phyloP scores from a whole-genome alignment of 2,329 filamentous ascomycete species.

The Diaporthe eres region DNA sequence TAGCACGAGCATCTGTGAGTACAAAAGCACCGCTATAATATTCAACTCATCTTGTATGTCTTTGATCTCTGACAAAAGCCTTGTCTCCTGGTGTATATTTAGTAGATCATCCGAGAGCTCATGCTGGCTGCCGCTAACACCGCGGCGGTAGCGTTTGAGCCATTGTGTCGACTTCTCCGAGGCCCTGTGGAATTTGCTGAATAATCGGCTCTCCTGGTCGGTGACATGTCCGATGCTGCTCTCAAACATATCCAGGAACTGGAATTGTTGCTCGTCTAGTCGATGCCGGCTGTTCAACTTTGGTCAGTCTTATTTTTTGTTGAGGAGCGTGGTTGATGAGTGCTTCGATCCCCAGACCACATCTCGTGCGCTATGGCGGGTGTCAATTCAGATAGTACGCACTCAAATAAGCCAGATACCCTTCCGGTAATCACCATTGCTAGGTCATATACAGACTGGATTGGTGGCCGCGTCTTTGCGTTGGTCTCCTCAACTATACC shows the following conservation, averaged over 20 bases:
- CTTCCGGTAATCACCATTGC: conserved; percentile 73
- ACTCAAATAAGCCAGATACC: conserved; percentile 72
- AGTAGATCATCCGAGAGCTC: conserved; percentile 69
- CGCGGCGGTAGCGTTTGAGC: conserved; percentile 59
- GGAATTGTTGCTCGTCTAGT: conserved; percentile 70
- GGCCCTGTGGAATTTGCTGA: conserved; percentile 71
- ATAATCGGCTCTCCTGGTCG: conserved; percentile 70
- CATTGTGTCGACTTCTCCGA: conserved; percentile 69
- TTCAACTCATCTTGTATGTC: conserved; percentile 78
- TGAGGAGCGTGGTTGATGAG: too few relatives aligned
- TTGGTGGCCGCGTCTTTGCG: conserved; percentile 71
- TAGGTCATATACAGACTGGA: conserved; percentile 73
- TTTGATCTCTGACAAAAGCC: conserved; percentile 74
- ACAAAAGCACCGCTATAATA: conserved; percentile 69
- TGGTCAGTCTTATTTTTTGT: background rate
- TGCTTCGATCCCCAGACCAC: background rate
- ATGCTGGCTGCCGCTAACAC: conserved; percentile 36
- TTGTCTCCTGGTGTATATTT: conserved; percentile 73
- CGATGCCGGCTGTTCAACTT: conserved; percentile 57
- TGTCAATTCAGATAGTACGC: background rate
- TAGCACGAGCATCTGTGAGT: conserved; percentile 63
- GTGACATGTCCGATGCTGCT: conserved; percentile 70
- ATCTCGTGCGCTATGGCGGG: background rate
- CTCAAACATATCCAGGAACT: conserved; percentile 79
- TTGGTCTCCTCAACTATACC: conserved; percentile 76